phyloP scores from a whole-genome alignment of 768 basidiomycete genomes.

The Hericium erinaceus region DNA sequence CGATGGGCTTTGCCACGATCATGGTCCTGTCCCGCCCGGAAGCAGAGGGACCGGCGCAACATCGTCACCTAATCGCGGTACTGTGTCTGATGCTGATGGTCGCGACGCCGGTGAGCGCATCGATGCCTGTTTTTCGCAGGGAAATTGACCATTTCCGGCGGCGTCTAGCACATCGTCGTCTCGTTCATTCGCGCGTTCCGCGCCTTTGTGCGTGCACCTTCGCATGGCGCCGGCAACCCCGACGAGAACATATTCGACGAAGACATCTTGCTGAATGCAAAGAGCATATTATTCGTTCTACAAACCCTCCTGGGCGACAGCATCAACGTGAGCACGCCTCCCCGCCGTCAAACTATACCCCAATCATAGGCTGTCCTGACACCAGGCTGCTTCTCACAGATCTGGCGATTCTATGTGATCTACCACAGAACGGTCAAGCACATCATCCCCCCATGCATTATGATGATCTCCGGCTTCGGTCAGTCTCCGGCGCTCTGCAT shows the following conservation, averaged over 20 bases:
- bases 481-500: background rate
- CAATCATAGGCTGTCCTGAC: background rate
- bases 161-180: background rate
- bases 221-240: background rate
- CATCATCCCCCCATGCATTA: background rate
- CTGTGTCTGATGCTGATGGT: background rate
- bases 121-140: background rate
- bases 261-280: background rate
- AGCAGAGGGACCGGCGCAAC: background rate
- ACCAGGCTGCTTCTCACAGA: background rate
- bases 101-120: background rate
- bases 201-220: background rate
- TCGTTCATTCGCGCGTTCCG: background rate
- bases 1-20: background rate
- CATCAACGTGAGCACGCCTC: background rate
- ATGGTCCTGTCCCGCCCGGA: background rate
- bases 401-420: background rate
- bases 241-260: background rate
- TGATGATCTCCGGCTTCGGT: background rate
- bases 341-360: background rate
- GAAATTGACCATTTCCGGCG: background rate
- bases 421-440: background rate
- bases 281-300: background rate
- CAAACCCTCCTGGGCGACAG: background rate
- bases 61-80: background rate